phyloP scores from a whole-genome alignment of 345 rosid species.

The Gossypium stocksii region DNA sequence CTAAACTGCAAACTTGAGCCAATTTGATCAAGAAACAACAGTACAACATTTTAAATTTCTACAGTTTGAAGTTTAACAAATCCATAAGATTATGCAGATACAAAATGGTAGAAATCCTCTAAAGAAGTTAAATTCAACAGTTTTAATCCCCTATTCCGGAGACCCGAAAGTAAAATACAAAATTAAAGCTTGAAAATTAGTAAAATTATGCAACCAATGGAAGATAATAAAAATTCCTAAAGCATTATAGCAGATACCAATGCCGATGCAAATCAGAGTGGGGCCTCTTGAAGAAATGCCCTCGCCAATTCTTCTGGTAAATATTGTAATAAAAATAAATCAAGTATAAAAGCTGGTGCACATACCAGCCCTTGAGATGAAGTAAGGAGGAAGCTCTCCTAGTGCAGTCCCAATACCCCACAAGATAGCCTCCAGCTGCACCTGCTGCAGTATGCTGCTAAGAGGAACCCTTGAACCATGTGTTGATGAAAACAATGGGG shows the following conservation, averaged over 20 bases:
- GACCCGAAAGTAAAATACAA: too few species aligned
- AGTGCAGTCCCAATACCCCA: constrained; percentile 99
- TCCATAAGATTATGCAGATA: background rate
- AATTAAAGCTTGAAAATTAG: background rate
- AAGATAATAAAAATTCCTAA: background rate
- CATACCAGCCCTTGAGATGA: constrained; percentile 94
- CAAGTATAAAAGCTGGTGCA: background rate
- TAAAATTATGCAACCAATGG: background rate
- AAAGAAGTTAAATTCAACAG: background rate
- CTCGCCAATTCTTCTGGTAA: background rate
- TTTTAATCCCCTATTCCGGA: background rate
- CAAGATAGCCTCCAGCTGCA: constrained; percentile 80
- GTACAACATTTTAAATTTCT: background rate
- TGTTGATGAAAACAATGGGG: constrained; percentile 49
- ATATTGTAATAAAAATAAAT: background rate
- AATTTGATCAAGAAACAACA: background rate
- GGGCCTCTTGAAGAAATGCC: background rate
- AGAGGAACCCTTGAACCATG: constrained; percentile 80
- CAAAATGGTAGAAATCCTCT: background rate
- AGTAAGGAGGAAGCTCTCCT: constrained; percentile 99
- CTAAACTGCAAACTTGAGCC: background rate
- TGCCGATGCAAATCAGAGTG: background rate
- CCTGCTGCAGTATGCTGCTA: constrained; percentile 72
- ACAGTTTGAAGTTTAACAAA: background rate
- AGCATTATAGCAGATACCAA: background rate